Conservation (phyloP, 371 early-diverging fungal genomes). For the Actinomortierella ambigua region DNA sequence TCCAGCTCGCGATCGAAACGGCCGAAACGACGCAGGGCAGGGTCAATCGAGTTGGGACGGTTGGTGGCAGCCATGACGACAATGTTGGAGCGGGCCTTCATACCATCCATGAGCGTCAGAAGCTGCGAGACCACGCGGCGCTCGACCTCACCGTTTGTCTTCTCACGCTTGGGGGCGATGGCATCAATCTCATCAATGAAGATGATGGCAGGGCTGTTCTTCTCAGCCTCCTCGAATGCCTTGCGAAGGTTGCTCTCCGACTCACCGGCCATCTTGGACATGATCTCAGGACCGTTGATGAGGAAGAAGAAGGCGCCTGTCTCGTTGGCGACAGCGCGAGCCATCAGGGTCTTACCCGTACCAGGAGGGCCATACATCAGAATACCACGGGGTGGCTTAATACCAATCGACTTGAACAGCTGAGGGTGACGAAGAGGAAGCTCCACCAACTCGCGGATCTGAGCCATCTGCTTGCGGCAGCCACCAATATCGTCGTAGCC, state of each 20-base stretch:
- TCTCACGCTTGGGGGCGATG: slow-evolving; percentile 99
- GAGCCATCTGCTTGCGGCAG: slow-evolving; percentile 98
- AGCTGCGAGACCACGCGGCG: slow-evolving; percentile 99
- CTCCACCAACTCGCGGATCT: slow-evolving; percentile 99
- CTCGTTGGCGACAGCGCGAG: slow-evolving; percentile 79
- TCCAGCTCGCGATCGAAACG: slow-evolving; percentile 99
- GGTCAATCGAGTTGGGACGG: slow-evolving; percentile 99
- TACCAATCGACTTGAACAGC: slow-evolving; percentile 97
- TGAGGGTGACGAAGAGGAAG: slow-evolving; percentile 99
- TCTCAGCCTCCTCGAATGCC: slow-evolving; percentile 99
- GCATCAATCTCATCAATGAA: slow-evolving; percentile 99
- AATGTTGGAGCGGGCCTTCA: slow-evolving; percentile 97
- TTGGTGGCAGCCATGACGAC: slow-evolving; percentile 99
- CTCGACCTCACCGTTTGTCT: slow-evolving; percentile 99
- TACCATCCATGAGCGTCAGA: slow-evolving; percentile 99
- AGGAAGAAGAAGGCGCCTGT: slow-evolving; percentile 91
- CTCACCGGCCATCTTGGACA: slow-evolving; percentile 99
- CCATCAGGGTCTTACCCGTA: slow-evolving; percentile 90
- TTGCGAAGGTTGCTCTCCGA: slow-evolving; percentile 98
- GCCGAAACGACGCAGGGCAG: slow-evolving; percentile 99
- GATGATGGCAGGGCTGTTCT: slow-evolving; percentile 98
- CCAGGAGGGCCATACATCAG: slow-evolving; percentile 99
- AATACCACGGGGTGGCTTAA: slow-evolving; percentile 98
- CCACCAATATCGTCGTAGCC: slow-evolving; percentile 99
- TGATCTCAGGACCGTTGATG: slow-evolving; percentile 99